Percentiles rank a stretch among this genome's conserved stretches.
phyloP scores from a whole-genome alignment of 192 early-diverging fungal species.

The Podila minutissima region DNA sequence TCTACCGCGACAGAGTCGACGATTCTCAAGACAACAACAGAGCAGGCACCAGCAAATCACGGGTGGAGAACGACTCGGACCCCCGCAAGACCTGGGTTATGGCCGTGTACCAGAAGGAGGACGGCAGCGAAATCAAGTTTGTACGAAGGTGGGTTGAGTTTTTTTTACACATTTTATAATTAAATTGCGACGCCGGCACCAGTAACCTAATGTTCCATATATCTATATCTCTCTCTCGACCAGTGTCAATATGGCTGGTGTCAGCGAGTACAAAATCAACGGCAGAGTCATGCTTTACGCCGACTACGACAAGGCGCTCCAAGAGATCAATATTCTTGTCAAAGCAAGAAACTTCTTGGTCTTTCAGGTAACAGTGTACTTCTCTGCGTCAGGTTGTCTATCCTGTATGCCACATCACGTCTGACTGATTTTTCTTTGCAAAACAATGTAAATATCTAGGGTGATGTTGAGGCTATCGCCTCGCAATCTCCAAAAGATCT shows the following conservation, averaged over 20 bases:
- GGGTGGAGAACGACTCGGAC: slow-evolving; percentile 24
- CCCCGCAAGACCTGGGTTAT: slow-evolving; percentile 77
- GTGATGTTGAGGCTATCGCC: slow-evolving; percentile 96
- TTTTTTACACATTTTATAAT: too few species aligned
- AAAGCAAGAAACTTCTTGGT: slow-evolving; percentile 98
- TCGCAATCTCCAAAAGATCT: slow-evolving; percentile 96
- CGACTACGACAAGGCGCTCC: slow-evolving; percentile 82
- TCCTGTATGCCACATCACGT: not conserved
- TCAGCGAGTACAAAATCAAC: slow-evolving; percentile 92
- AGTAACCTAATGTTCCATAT: too few species aligned
- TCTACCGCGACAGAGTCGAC: slow-evolving; percentile 79
- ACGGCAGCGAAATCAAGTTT: slow-evolving; percentile 72
- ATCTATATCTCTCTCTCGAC: slow-evolving; percentile 8
- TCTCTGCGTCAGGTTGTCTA: not conserved
- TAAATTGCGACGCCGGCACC: too few species aligned
- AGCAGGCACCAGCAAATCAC: slow-evolving; percentile 39
- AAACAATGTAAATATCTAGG: slow-evolving; percentile 43
- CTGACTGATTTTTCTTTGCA: not conserved
- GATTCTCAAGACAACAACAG: slow-evolving; percentile 55
- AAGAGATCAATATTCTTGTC: slow-evolving; percentile 91
- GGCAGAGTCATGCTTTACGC: slow-evolving; percentile 73
- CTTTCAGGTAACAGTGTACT: slow-evolving; percentile 73
- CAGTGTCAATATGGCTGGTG: slow-evolving; percentile 70
- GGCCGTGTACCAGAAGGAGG: slow-evolving; percentile 82
- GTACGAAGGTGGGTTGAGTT: slow-evolving; percentile 70